Percentiles rank a stretch among this genome's conserved stretches.
Conservation (phyloP, 139 green algal species). For the Picochlorum costavermella region DNA sequence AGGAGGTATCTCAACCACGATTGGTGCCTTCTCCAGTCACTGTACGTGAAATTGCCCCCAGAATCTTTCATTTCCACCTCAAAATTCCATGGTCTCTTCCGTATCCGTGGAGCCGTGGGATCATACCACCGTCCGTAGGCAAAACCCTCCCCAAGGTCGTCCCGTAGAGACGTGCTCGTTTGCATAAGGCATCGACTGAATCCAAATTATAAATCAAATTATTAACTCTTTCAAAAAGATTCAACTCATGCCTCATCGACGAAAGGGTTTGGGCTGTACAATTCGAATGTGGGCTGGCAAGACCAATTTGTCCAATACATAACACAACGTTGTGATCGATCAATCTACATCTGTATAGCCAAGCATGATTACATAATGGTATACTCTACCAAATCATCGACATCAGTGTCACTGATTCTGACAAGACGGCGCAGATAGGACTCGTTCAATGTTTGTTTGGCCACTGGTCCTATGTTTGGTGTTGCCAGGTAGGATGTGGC, state of each 20-base stretch:
- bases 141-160: too few relatives aligned
- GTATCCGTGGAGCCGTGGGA: not conserved
- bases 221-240: too few relatives aligned
- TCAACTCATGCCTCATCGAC: too few relatives aligned
- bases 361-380: too few relatives aligned
- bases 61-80: not conserved
- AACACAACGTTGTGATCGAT: too few relatives aligned
- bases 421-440: constrained; percentile 46
- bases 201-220: too few relatives aligned
- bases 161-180: too few relatives aligned
- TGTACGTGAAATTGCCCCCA: constrained; percentile 1
- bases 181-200: too few relatives aligned
- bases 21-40: not conserved
- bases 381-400: constrained; percentile 25
- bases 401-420: constrained; percentile 35
- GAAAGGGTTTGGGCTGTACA: too few relatives aligned
- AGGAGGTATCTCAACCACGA: not conserved
- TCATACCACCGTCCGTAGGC: not conserved
- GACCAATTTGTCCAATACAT: too few relatives aligned
- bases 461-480: constrained; percentile 30
- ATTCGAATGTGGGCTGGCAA: too few relatives aligned
- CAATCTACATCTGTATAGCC: too few relatives aligned
- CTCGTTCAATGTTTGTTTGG: constrained; percentile 44
- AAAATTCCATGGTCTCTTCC: not conserved
- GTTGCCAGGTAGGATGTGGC: constrained; percentile 40